Conservation (phyloP, 192 early-diverging fungal genomes). For the Mortierella antarctica region DNA sequence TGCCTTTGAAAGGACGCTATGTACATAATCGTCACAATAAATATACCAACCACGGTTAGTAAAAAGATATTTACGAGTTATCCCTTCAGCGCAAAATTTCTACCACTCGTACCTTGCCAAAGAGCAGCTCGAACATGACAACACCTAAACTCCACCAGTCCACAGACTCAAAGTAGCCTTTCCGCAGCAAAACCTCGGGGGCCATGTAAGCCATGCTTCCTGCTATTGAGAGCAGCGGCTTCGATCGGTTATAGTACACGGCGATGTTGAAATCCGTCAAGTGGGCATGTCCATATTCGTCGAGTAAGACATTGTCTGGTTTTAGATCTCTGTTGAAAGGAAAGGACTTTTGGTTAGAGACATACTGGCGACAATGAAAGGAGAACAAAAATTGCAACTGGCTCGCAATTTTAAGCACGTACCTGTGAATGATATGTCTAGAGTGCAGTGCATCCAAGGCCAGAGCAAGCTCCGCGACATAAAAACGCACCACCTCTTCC, state of each 20-base stretch:
- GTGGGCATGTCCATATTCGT: conserved; percentile 81
- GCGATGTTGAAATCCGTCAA: conserved; percentile 92
- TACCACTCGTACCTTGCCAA: conserved; percentile 70
- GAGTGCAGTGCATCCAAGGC: conserved; percentile 77
- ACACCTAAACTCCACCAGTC: conserved; percentile 91
- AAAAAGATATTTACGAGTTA: not conserved
- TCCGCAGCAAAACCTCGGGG: conserved; percentile 75
- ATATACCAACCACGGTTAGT: not conserved
- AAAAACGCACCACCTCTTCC: conserved; percentile 77
- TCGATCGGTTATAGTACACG: conserved; percentile 70
- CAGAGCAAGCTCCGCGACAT: conserved; percentile 75
- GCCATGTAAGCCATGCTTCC: conserved; percentile 93
- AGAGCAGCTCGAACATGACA: conserved; percentile 78
- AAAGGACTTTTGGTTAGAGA: conserved; percentile 4
- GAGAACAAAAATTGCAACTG: conserved; percentile 6
- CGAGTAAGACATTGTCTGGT: conserved; percentile 87
- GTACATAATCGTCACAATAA: conserved; percentile 4
- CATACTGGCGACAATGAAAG: not conserved
- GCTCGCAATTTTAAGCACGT: conserved; percentile 2
- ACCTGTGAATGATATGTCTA: conserved; percentile 77
- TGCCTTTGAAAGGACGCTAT: conserved; percentile 84
- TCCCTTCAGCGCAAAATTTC: not conserved
- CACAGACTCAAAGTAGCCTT: conserved; percentile 63
- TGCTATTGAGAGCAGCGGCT: conserved; percentile 77
- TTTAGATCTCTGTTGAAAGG: conserved; percentile 76